Conservation (phyloP, 495 filamentous ascomycete genomes). For the Pseudomonodictys pantanalensis region DNA sequence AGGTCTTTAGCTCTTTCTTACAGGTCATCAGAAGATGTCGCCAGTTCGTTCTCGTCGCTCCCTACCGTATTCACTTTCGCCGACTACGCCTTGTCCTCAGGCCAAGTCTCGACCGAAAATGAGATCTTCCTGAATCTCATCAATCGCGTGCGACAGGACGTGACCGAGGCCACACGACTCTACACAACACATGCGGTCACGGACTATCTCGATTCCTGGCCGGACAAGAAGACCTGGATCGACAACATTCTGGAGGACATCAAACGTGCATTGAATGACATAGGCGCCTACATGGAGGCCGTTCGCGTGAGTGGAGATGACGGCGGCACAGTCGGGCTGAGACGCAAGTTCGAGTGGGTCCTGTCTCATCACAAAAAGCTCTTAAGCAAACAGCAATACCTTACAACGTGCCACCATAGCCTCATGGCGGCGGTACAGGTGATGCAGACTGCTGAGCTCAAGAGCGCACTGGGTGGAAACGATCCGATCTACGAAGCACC, state of each 20-base stretch:
- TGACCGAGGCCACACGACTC: conserved; percentile 35
- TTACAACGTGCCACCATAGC: conserved; percentile 36
- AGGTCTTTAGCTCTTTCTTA: not conserved
- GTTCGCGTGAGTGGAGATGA: conserved; percentile 28
- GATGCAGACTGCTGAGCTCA: conserved; percentile 26
- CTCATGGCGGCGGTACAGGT: conserved; percentile 23
- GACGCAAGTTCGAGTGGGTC: conserved; percentile 35
- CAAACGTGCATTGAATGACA: conserved; percentile 35
- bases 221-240: conserved; percentile 30
- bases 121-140: conserved; percentile 35
- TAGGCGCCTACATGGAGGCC: conserved; percentile 36
- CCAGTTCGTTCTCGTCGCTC: conserved; percentile 23
- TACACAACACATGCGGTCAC: conserved; percentile 4
- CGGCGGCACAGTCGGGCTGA: conserved; percentile 25
- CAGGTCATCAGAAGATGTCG: conserved; percentile 7
- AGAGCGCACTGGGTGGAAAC: not conserved
- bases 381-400: conserved; percentile 17
- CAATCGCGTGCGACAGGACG: conserved; percentile 33
- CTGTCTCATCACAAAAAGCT: conserved; percentile 36
- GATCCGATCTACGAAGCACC: conserved; percentile 3
- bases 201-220: conserved; percentile 15
- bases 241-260: conserved; percentile 27
- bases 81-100: conserved; percentile 30
- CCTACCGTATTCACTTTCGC: conserved; percentile 35
- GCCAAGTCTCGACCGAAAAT: conserved; percentile 31